Base-by-base conservation (phyloP, 2,329 filamentous ascomycete species). In the Davidsoniella neocaledoniae region DNA sequence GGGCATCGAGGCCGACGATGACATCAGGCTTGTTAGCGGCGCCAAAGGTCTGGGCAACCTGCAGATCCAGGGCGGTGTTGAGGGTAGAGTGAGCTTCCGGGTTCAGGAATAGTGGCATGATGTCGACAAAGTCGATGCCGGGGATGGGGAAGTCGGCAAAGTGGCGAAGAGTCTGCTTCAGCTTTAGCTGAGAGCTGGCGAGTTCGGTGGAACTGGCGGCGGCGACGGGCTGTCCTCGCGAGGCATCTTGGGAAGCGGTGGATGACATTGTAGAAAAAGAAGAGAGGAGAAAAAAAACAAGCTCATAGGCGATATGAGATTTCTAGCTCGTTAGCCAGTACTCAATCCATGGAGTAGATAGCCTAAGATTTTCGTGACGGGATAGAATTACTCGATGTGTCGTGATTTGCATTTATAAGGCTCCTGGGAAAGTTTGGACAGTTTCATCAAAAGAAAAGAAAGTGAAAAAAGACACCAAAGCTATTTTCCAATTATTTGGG, bases 101-200 rank as follows among this genome's bases (percentile, higher is more conserved):
- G 61, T 86, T 75, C 63, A 85, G 79, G 72, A 98, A 96, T 62
- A 96, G 81, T 54, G 91, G 91, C 66, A 98, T 81, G 68, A 98
- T 96, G 64, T 98, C 91, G 70, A 95, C 86, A 68, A 98, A 98
- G 60, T 94, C 74, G 62, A 98, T 90, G 64, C 91, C 90, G 43
- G 83, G 80, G 57, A 83, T 81, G 53, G 90, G 90, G 70, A 95
- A 96, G 72, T 96, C 86, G 61, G 80, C 78, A 69, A 86, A 94
- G 65, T 87, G 81, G 66, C 85, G 84, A 58, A 96, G 77, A 53
- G 82, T 77, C 57, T 69, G 67, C 62, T 79, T 68, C 73, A 72
- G 88, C 74, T 67, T 82, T 74, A 79, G 68, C 75, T 79, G 76
- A 73, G 72, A 72, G 77, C 74, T 58, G 75, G 75, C 64, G 75